Percentiles rank a stretch among this genome's conserved stretches.
These are phyloP conservation scores for Trypanosoma congolense DNA, from an alignment of 208 protist genomes.

Conservation along the genomic window DNA sequence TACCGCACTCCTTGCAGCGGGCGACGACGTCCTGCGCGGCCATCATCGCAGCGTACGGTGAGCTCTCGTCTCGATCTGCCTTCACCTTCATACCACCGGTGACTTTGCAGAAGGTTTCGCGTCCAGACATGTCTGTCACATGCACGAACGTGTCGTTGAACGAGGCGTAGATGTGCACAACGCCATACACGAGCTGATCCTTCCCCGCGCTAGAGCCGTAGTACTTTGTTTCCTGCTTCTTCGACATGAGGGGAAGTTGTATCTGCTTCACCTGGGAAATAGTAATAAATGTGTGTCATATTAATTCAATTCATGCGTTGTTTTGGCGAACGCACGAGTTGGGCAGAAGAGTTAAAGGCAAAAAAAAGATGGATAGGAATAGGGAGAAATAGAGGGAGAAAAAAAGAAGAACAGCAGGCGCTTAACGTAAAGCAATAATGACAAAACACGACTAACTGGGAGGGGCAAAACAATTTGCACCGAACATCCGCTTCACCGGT, in stretches of 20 bases:
- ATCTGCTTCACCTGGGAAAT: too few relatives aligned
- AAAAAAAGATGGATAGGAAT: constrained; percentile 9
- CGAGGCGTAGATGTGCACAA: constrained; percentile 99
- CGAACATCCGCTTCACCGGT: too few relatives aligned
- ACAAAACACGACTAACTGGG: constrained; percentile 3
- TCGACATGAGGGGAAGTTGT: too few relatives aligned
- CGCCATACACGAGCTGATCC: constrained; percentile 95
- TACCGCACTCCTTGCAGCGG: constrained; percentile 96
- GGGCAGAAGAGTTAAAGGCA: constrained; percentile 13
- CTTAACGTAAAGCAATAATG: background rate
- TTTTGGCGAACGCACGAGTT: constrained; percentile 2
- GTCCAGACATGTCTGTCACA: constrained; percentile 99
- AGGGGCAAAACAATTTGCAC: constrained; percentile 14
- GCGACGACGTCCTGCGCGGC: constrained; percentile 99
- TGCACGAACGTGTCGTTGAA: constrained; percentile 99
- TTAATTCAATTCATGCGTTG: background rate
- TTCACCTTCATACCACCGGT: constrained; percentile 99
- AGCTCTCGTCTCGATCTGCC: constrained; percentile 99
- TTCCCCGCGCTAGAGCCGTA: constrained; percentile 88
- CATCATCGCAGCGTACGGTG: constrained; percentile 99
- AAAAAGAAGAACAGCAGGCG: constrained; percentile 6
- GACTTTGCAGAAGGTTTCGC: constrained; percentile 98
- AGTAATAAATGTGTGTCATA: too few relatives aligned
- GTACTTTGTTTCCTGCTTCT: constrained; percentile 90
- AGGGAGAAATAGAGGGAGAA: constrained; percentile 6